Conservation (phyloP, 768 basidiomycete species). For the Crassisporium funariophilum region DNA sequence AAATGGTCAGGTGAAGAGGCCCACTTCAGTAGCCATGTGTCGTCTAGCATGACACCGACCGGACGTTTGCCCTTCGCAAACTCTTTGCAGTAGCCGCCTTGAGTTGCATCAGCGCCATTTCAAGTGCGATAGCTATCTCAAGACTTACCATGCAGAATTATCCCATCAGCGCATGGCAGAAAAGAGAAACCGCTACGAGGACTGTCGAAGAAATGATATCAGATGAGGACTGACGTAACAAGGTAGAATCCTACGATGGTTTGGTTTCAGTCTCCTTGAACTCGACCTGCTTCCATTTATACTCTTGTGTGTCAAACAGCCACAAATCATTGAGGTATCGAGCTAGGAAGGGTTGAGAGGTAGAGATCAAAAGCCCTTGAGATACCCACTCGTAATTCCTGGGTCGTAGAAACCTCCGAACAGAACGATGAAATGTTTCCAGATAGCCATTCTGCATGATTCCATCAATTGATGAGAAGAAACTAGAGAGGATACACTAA, state of each 20-base stretch:
- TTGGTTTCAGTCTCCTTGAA: slow-evolving; percentile 68
- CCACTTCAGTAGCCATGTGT: slow-evolving; percentile 85
- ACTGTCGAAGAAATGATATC: slow-evolving; percentile 32
- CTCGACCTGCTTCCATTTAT: slow-evolving; percentile 81
- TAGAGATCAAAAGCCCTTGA: neutral
- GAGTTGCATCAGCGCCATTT: neutral
- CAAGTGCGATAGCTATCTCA: neutral
- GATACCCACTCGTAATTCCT: slow-evolving; percentile 68
- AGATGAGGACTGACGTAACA: neutral
- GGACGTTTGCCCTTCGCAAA: slow-evolving; percentile 85
- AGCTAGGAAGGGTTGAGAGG: slow-evolving; percentile 41
- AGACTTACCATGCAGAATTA: slow-evolving; percentile 72
- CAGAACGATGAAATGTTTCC: slow-evolving; percentile 85
- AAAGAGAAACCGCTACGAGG: slow-evolving; percentile 87
- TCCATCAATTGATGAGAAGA: slow-evolving; percentile 2
- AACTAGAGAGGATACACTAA: slow-evolving; percentile 28
- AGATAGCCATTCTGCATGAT: slow-evolving; percentile 76
- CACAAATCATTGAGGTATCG: slow-evolving; percentile 84
- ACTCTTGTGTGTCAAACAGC: slow-evolving; percentile 85
- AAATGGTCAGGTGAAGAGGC: slow-evolving; percentile 16
- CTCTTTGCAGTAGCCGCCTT: slow-evolving; percentile 91
- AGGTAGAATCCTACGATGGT: slow-evolving; percentile 60
- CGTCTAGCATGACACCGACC: slow-evolving; percentile 84
- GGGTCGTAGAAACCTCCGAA: slow-evolving; percentile 94
- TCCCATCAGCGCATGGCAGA: slow-evolving; percentile 73